phyloP scores from a whole-genome alignment of 495 filamentous ascomycete genomes.

The Aspergillus sclerotiicarbonarius region DNA sequence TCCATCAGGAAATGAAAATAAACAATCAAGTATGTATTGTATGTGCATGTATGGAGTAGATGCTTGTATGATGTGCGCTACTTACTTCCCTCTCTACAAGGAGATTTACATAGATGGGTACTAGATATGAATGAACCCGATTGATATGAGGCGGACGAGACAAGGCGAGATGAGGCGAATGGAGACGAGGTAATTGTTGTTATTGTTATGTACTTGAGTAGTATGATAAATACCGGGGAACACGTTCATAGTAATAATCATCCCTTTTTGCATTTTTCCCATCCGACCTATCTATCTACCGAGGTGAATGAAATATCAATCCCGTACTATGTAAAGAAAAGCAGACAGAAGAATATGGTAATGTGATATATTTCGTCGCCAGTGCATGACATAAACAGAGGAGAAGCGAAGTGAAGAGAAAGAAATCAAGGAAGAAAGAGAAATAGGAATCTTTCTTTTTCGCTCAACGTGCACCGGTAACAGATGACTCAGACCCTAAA shows the following conservation, averaged over 20 bases:
- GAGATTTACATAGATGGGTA: too few species aligned
- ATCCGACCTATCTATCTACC: background rate
- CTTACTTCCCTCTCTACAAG: too few species aligned
- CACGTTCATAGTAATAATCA: background rate
- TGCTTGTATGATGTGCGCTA: too few species aligned
- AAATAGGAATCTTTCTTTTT: constrained; percentile 1
- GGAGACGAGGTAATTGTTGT: too few species aligned
- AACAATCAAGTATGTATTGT: too few species aligned
- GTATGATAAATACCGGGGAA: too few species aligned
- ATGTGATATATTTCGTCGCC: background rate
- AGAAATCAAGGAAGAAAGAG: constrained; percentile 8
- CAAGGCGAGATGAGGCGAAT: too few species aligned
- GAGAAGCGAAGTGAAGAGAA: background rate
- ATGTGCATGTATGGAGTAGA: too few species aligned
- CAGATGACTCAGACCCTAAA: background rate
- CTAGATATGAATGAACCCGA: too few species aligned
- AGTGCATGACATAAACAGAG: background rate
- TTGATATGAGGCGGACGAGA: too few species aligned
- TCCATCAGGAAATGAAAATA: too few species aligned
- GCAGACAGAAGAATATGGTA: background rate
- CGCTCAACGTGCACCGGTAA: constrained; percentile 7
- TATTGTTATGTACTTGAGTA: too few species aligned
- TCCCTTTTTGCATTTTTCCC: background rate
- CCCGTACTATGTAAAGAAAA: background rate
- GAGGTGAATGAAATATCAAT: background rate